These are phyloP conservation scores for Chrysanthemum lavandulifolium DNA, from an alignment of 129 eudicot genomes.

Conservation along the genomic window DNA sequence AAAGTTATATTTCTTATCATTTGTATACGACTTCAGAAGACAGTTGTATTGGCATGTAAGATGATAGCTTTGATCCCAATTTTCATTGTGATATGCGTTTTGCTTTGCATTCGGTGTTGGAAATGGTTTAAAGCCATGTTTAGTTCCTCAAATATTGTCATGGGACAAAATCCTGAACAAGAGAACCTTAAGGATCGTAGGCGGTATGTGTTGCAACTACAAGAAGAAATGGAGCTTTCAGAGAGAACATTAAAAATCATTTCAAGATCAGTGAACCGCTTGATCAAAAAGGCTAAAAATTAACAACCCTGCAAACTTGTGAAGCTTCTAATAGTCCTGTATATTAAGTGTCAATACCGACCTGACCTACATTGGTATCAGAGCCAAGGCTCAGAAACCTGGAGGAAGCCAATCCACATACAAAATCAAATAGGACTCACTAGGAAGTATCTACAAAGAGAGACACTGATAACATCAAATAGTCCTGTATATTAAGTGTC, in stretches of 20 bases:
- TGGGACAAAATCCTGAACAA: not conserved
- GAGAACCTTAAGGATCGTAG: constrained; percentile 1
- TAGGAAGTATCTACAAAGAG: no score
- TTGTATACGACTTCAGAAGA: constrained; percentile 4
- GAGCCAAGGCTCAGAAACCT: no score
- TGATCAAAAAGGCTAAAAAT: constrained; percentile 14
- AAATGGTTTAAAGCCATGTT: no score
- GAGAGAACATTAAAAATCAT: constrained; percentile 12
- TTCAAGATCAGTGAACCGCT: not conserved
- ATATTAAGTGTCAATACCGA: no score
- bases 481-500: no score
- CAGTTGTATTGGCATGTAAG: constrained; percentile 4
- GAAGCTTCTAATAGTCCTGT: not conserved
- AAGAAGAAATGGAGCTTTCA: constrained; percentile 16
- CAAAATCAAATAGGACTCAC: no score
- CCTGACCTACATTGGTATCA: no score
- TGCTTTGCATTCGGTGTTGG: not conserved
- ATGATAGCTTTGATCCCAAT: not conserved
- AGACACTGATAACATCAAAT: no score
- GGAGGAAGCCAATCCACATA: no score
- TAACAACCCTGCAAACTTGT: constrained; percentile 14
- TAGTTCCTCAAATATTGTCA: no score
- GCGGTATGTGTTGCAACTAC: constrained; percentile 16
- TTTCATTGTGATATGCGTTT: not conserved
- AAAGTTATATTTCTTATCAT: constrained; percentile 6